phyloP scores from a whole-genome alignment of 495 filamentous ascomycete genomes.

The Lophiostoma macrostomum region DNA sequence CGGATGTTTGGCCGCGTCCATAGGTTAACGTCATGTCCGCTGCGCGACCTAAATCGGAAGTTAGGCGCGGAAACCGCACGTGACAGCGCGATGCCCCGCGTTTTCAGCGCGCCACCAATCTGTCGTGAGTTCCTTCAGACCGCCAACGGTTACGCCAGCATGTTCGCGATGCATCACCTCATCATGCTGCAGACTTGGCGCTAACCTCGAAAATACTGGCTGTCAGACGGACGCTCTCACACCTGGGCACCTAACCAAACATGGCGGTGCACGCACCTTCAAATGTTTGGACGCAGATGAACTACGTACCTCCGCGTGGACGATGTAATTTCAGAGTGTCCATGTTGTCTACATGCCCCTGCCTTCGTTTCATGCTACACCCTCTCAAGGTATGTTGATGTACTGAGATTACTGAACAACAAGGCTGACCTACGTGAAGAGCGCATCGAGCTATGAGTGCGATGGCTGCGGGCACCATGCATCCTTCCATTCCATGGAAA shows the following conservation, averaged over 20 bases:
- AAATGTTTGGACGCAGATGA: constrained; percentile 41
- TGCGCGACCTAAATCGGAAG: too few relatives aligned
- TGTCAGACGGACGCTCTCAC: neutral
- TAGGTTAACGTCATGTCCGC: too few relatives aligned
- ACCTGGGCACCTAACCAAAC: neutral
- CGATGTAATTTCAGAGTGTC: constrained; percentile 45
- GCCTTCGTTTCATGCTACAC: constrained; percentile 58
- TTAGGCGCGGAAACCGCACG: too few relatives aligned
- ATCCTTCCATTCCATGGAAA: constrained; percentile 53
- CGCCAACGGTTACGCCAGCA: too few relatives aligned
- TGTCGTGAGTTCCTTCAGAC: too few relatives aligned
- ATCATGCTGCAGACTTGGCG: too few relatives aligned
- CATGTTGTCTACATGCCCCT: constrained; percentile 49
- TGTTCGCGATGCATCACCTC: too few relatives aligned
- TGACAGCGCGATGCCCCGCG: too few relatives aligned
- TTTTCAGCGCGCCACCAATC: too few relatives aligned
- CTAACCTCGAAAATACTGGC: too few relatives aligned
- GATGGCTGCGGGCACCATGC: constrained; percentile 57
- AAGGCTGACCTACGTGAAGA: constrained; percentile 28
- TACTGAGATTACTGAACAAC: neutral
- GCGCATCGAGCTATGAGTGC: constrained; percentile 50
- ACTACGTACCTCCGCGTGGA: constrained; percentile 44
- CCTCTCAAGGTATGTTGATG: constrained; percentile 47
- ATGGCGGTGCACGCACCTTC: constrained; percentile 8
- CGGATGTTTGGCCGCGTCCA: too few relatives aligned